phyloP scores from a whole-genome alignment of 805 yeast species.

The Monosporozyma servazzii region DNA sequence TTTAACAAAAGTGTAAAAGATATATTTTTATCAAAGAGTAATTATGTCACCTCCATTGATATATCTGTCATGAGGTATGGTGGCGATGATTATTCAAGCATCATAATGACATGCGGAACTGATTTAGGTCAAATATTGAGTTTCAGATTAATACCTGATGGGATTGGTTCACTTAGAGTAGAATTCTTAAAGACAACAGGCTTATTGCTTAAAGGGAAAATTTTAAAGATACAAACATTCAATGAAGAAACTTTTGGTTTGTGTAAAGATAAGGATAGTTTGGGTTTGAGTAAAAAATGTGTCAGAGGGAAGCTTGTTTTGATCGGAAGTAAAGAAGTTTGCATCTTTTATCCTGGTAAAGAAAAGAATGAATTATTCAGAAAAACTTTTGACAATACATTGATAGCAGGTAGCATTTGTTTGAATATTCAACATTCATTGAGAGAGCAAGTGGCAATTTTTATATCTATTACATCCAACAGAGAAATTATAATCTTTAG shows the following conservation, averaged over 20 bases:
- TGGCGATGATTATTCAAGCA: slow-evolving; percentile 59
- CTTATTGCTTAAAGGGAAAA: slow-evolving; percentile 22
- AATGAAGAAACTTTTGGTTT: neutral
- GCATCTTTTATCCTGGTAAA: slow-evolving; percentile 18
- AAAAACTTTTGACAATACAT: neutral
- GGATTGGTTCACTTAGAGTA: slow-evolving; percentile 51
- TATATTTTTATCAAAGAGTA: slow-evolving; percentile 15
- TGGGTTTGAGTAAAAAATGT: slow-evolving; percentile 31
- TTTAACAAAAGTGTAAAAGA: slow-evolving; percentile 31
- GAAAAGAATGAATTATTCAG: neutral
- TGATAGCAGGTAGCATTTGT: neutral
- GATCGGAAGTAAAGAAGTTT: slow-evolving; percentile 49
- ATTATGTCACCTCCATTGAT: slow-evolving; percentile 49
- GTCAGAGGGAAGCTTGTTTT: slow-evolving; percentile 49
- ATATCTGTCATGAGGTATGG: slow-evolving; percentile 64
- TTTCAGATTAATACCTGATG: slow-evolving; percentile 55
- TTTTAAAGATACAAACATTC: neutral
- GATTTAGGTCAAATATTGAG: slow-evolving; percentile 61
- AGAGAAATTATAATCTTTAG: slow-evolving; percentile 45
- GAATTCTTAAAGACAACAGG: slow-evolving; percentile 34
- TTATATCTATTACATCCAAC: neutral
- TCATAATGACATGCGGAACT: slow-evolving; percentile 68
- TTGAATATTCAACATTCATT: neutral
- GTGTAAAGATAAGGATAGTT: slow-evolving; percentile 31
- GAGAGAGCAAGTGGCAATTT: neutral